Conservation (phyloP, 2,329 filamentous ascomycete genomes). For the Aspergillus sp. region DNA sequence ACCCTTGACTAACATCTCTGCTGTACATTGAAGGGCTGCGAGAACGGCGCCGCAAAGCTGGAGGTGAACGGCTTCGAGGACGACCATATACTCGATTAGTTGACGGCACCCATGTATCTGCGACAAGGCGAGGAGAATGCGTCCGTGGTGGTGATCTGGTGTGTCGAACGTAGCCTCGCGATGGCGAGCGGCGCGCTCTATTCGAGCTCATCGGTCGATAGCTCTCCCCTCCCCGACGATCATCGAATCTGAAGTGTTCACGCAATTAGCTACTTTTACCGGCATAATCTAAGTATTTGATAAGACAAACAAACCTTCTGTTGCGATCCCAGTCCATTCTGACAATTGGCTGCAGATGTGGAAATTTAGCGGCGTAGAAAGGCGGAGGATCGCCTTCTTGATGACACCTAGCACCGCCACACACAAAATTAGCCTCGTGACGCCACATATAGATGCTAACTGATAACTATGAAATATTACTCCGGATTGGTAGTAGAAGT, state of each 20-base stretch:
- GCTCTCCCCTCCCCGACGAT: constrained; percentile 37
- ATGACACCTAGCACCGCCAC: too few species aligned
- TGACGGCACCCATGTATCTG: constrained; percentile 37
- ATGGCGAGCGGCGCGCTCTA: constrained; percentile 24
- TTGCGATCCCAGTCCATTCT: constrained; percentile 36
- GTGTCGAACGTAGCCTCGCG: constrained; percentile 29
- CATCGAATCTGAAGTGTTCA: constrained; percentile 25
- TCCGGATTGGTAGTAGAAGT: too few species aligned
- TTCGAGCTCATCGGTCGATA: constrained; percentile 29
- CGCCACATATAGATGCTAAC: too few species aligned
- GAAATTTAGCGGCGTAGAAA: neutral
- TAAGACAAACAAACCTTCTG: constrained; percentile 29
- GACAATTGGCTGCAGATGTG: neutral
- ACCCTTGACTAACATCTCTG: constrained; percentile 26
- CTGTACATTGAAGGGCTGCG: constrained; percentile 33
- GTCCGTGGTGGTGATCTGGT: constrained; percentile 31
- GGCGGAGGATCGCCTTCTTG: too few species aligned
- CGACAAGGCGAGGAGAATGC: constrained; percentile 30
- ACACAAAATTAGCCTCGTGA: too few species aligned
- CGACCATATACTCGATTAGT: constrained; percentile 25
- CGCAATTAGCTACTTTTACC: neutral
- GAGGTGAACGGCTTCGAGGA: constrained; percentile 37
- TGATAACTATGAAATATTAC: too few species aligned
- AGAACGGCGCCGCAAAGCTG: constrained; percentile 33
- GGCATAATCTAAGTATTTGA: constrained; percentile 3